phyloP scores from a whole-genome alignment of 139 green algal species.

The Limnomonas spitsbergensis region DNA sequence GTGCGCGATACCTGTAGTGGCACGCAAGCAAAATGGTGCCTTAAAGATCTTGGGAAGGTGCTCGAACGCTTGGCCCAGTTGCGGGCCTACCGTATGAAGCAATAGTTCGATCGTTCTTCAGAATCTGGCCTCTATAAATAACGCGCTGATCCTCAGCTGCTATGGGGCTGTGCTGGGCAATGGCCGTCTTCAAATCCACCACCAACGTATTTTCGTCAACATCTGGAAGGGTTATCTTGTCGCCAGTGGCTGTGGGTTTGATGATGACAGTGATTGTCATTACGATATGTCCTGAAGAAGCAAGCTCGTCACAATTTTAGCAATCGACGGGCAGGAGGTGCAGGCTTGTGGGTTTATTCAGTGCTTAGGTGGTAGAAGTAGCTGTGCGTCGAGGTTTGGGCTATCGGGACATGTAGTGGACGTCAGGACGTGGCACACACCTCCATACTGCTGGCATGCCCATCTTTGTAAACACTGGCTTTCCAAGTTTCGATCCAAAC shows the following conservation, averaged over 20 bases:
- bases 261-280: constrained; percentile 7
- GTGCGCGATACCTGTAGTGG: neutral
- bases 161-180: constrained; percentile 32
- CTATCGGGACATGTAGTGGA: too few relatives aligned
- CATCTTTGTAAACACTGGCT: too few relatives aligned
- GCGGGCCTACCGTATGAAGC: constrained; percentile 19
- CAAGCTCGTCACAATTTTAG: neutral
- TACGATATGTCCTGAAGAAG: neutral
- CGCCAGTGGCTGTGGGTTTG: constrained; percentile 3
- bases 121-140: constrained; percentile 63
- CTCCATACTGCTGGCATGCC: too few relatives aligned
- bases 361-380: too few relatives aligned
- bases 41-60: neutral
- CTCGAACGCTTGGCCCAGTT: neutral
- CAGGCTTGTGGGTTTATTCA: too few relatives aligned
- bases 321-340: too few relatives aligned
- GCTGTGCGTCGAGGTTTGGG: too few relatives aligned
- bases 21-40: neutral
- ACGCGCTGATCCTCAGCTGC: constrained; percentile 46
- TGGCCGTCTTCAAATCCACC: constrained; percentile 35
- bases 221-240: constrained; percentile 5
- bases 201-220: constrained; percentile 7
- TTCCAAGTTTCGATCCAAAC: too few relatives aligned
- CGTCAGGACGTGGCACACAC: too few relatives aligned
- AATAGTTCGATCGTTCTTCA: constrained; percentile 58